Percentiles rank a stretch among this genome's conserved stretches.
Conservation (phyloP, 2,329 filamentous ascomycete genomes). For the Aschersonia sp. region DNA sequence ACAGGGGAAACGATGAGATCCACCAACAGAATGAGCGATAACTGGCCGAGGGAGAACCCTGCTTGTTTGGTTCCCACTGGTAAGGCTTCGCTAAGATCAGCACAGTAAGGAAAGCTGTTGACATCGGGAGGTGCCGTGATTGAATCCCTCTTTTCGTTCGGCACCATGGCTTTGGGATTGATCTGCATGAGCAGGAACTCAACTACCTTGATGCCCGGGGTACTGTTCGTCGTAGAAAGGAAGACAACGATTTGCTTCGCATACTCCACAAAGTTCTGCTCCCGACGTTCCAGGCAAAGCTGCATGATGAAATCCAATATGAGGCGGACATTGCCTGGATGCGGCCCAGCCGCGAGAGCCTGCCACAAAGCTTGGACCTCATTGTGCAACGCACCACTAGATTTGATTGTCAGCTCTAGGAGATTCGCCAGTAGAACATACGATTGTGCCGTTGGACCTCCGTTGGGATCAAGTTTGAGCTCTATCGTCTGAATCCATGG, state of each 20-base stretch:
- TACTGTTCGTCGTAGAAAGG: constrained; percentile 60
- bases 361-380: constrained; percentile 98
- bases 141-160: constrained; percentile 63
- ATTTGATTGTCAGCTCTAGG: constrained; percentile 91
- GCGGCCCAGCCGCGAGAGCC: constrained; percentile 80
- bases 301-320: constrained; percentile 94
- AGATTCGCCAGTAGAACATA: constrained; percentile 93
- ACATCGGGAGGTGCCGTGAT: constrained; percentile 59
- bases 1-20: constrained; percentile 92
- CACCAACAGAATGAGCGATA: constrained; percentile 85
- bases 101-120: constrained; percentile 69
- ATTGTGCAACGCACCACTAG: constrained; percentile 76
- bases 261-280: constrained; percentile 96
- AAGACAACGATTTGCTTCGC: constrained; percentile 98
- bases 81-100: constrained; percentile 64
- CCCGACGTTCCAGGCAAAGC: constrained; percentile 79
- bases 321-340: constrained; percentile 85
- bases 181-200: constrained; percentile 89
- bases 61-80: constrained; percentile 84
- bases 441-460: constrained; percentile 77
- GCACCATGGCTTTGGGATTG: constrained; percentile 91
- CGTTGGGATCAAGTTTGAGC: constrained; percentile 79
- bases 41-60: constrained; percentile 81
- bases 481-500: constrained; percentile 96
- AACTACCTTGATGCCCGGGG: constrained; percentile 76